Conservation (phyloP, 129 eudicot species). For the Pulicaria dysenterica region DNA sequence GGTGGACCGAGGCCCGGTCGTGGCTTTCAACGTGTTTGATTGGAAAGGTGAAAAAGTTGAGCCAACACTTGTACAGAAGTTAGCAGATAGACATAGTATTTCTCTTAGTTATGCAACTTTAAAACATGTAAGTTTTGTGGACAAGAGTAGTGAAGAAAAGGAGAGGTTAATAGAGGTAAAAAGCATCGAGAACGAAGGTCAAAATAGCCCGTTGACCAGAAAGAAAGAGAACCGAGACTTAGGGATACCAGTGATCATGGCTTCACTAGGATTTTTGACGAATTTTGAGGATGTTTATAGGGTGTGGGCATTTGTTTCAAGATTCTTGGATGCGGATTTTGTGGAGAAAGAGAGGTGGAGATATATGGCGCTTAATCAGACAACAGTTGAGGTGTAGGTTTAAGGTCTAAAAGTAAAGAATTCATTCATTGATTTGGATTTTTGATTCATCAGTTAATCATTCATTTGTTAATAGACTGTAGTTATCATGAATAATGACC, state of each 20-base stretch:
- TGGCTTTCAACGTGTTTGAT: slow-evolving; percentile 76
- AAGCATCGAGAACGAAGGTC: slow-evolving; percentile 13
- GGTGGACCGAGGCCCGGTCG: slow-evolving; percentile 64
- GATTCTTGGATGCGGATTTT: slow-evolving; percentile 90
- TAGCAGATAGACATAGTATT: slow-evolving; percentile 66
- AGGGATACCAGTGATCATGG: slow-evolving; percentile 59
- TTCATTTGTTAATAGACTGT: slow-evolving; percentile 15
- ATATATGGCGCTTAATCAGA: slow-evolving; percentile 81
- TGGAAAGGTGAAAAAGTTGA: slow-evolving; percentile 84
- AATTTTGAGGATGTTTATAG: slow-evolving; percentile 75
- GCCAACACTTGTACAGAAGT: slow-evolving; percentile 70
- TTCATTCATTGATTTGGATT: slow-evolving; percentile 23
- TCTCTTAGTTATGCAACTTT: slow-evolving; percentile 53
- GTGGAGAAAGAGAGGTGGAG: slow-evolving; percentile 97
- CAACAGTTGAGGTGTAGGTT: slow-evolving; percentile 65
- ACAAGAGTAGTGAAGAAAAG: slow-evolving; percentile 44
- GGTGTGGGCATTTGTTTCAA: slow-evolving; percentile 72
- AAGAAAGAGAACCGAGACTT: slow-evolving; percentile 38
- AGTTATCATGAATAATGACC: no score
- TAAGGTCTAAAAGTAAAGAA: slow-evolving; percentile 17
- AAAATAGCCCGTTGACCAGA: slow-evolving; percentile 23
- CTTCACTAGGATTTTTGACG: slow-evolving; percentile 62
- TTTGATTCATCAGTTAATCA: slow-evolving; percentile 7
- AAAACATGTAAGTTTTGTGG: slow-evolving; percentile 46
- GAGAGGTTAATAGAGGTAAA: slow-evolving; percentile 42